These are phyloP conservation scores for Skeletonema tropicum DNA, from an alignment of 108 stramenopile species.

Conservation along the genomic window DNA sequence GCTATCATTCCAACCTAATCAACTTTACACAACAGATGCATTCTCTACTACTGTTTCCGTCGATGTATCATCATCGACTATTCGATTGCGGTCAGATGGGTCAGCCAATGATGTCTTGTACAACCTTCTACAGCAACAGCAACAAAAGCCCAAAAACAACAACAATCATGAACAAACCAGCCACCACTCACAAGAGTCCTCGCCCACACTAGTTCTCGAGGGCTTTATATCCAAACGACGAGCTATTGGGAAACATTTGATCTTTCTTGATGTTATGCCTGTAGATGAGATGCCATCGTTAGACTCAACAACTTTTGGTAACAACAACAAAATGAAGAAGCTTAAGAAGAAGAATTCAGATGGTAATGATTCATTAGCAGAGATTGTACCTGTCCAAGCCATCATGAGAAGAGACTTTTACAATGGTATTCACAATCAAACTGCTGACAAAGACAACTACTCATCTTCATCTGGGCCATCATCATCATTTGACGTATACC, in stretches of 20 bases:
- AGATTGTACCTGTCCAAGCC: slow-evolving; percentile 30
- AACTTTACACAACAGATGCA: neutral
- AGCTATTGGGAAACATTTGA: slow-evolving; percentile 25
- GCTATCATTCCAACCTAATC: neutral
- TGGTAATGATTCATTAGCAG: slow-evolving; percentile 12
- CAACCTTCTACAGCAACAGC: slow-evolving; percentile 7
- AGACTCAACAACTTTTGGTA: neutral
- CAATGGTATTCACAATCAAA: neutral
- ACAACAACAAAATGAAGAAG: neutral
- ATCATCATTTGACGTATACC: slow-evolving; percentile 32
- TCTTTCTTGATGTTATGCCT: slow-evolving; percentile 27
- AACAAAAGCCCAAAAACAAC: neutral
- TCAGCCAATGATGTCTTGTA: slow-evolving; percentile 22
- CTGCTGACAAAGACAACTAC: neutral
- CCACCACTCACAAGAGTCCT: neutral
- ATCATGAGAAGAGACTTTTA: slow-evolving; percentile 44
- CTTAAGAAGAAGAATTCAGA: too few relatives aligned
- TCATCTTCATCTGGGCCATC: neutral
- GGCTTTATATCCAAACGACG: slow-evolving; percentile 29
- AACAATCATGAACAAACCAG: neutral
- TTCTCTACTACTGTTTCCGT: neutral
- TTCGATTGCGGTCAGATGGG: slow-evolving; percentile 8
- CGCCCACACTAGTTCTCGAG: slow-evolving; percentile 19
- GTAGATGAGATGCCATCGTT: slow-evolving; percentile 10
- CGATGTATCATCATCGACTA: slow-evolving; percentile 4